Evolutionary conservation across 768 basidiomycete genomes (phyloP).

Genomic region (Galerina marginata): DNA sequence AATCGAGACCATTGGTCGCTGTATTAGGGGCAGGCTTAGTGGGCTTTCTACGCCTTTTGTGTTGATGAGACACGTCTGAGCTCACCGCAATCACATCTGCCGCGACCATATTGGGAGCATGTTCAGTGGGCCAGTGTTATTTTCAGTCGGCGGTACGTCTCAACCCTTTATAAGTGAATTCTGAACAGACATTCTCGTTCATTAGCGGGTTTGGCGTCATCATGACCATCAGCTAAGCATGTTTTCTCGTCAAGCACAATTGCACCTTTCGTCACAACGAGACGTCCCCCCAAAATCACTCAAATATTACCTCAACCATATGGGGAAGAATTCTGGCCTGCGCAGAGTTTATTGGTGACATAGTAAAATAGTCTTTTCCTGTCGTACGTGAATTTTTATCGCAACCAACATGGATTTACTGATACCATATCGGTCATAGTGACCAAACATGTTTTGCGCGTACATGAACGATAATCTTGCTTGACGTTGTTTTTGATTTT

Average conservation of each 20-base stretch:
- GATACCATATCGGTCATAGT: conserved; percentile 47
- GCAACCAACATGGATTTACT: neutral
- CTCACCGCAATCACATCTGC: conserved; percentile 76
- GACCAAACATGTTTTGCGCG: conserved; percentile 93
- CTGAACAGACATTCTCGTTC: conserved; percentile 78
- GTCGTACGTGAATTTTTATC: conserved; percentile 62
- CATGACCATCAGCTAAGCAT: conserved; percentile 29
- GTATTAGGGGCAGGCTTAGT: conserved; percentile 90
- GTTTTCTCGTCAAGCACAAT: conserved; percentile 62
- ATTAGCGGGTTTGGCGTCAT: conserved; percentile 87
- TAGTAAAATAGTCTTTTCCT: conserved; percentile 86
- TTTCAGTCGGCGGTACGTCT: conserved; percentile 83
- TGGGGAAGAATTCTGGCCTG: conserved; percentile 90
- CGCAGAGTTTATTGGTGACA: conserved; percentile 93
- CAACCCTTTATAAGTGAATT: conserved; percentile 85
- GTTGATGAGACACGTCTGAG: neutral
- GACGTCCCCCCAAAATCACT: conserved; percentile 90
- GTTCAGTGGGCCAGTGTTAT: conserved; percentile 79
- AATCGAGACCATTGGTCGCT: conserved; percentile 89
- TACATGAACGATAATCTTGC: conserved; percentile 82
- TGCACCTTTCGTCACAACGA: conserved; percentile 93
- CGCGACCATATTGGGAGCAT: conserved; percentile 65
- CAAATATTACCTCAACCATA: conserved; percentile 34
- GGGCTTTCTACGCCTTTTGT: conserved; percentile 26
- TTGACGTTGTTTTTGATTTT: conserved; percentile 89